Conservation (phyloP, 805 yeast genomes). For the Spathaspora arborariae region DNA sequence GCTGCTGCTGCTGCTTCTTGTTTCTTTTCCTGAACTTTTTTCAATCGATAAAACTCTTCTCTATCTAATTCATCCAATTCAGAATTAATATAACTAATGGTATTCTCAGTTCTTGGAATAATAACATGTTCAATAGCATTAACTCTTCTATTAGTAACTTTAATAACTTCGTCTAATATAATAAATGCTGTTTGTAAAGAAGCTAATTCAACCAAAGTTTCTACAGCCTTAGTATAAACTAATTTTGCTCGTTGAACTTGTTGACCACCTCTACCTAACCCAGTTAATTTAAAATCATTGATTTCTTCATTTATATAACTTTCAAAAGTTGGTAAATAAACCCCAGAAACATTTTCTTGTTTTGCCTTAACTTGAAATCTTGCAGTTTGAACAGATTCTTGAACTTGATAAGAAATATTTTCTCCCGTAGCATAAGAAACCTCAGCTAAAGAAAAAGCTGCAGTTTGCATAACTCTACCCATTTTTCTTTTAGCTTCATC, state of each 20-base stretch:
- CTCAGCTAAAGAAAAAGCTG: constrained; percentile 95
- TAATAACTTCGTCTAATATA: constrained; percentile 94
- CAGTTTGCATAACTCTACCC: constrained; percentile 98
- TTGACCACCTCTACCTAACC: constrained; percentile 97
- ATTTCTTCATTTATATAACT: constrained; percentile 76
- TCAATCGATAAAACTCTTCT: constrained; percentile 95
- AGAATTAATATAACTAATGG: constrained; percentile 85
- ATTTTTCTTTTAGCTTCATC: constrained; percentile 94
- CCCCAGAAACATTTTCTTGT: constrained; percentile 97
- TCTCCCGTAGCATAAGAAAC: constrained; percentile 98
- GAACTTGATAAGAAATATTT: constrained; percentile 91
- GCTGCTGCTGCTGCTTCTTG: constrained; percentile 69
- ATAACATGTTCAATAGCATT: constrained; percentile 98
- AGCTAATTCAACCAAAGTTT: constrained; percentile 91
- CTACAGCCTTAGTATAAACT: constrained; percentile 95
- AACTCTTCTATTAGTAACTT: constrained; percentile 96
- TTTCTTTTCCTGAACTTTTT: constrained; percentile 94
- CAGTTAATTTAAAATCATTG: constrained; percentile 94
- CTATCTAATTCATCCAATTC: constrained; percentile 97
- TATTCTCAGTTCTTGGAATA: constrained; percentile 96
- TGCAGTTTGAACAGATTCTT: constrained; percentile 87
- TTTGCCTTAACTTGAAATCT: constrained; percentile 87
- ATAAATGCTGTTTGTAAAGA: constrained; percentile 96
- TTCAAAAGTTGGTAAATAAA: constrained; percentile 88
- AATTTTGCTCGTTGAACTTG: constrained; percentile 92